Evolutionary conservation across 306 rosid species (phyloP), one percentile per base, ranked within the genome.

Genomic region (Dryas alaskensis): DNA sequence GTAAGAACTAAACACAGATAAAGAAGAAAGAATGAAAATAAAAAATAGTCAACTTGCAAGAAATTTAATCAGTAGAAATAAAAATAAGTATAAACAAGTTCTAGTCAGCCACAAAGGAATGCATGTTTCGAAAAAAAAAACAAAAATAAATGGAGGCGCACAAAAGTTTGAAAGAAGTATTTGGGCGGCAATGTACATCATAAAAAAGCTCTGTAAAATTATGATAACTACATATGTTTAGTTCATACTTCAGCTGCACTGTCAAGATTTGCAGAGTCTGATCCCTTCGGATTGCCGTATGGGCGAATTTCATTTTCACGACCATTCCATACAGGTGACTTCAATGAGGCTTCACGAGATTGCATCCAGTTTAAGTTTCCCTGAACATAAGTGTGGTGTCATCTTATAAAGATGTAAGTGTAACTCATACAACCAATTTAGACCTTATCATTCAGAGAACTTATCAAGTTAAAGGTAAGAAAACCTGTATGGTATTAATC

Each of bases 281-380:
- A 94, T 74, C 84, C 98, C 86, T 82, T 94, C 51, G 97, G 88
- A 76, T 94, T 94, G 72, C 98, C 98, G 78, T 39, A 91, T 17
- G 98, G 98, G 69, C 96, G 92, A 80, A 94, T 89, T 86, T 94
- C 98, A 87, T 83, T 84, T 84, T 94, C 98, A 76, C 98, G 98
- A 73, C 84, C 96, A 78, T 85, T 78, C 97, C 98, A 94, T 71
- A 94, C 98, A 71, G 95, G 88, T 39, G 97, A 94, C 86, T 87
- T 88, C 83, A 94, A 75, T 68, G 98, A 88, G 16, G 89, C 74
- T 80, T 94, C 98, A 49, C 98, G 93, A 67, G 98, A 94, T 87
- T 88, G 97, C 98, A 94, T 94, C 98, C 98, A 94, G 72, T 94
- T 94, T 81, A 94, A 88, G 83, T 94, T 94, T 68, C 98, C 98